Evolutionary conservation across 352 stramenopile genomes (phyloP), one percentile per base, ranked within the genome.

Genomic region (Phytophthora macrochlamydospora): DNA sequence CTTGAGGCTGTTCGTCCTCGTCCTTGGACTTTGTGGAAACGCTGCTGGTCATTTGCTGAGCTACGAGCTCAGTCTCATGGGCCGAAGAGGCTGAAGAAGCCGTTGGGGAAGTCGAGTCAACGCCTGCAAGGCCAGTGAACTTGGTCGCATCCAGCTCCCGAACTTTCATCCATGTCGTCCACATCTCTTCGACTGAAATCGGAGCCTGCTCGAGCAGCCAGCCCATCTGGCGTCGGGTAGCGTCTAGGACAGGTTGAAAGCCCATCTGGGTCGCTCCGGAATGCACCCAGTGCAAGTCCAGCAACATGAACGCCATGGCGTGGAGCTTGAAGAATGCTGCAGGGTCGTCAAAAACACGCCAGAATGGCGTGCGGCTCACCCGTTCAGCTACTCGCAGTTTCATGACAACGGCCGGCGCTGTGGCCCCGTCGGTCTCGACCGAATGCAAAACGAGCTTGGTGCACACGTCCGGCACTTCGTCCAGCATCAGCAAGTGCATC

Each of bases 221-320:
- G 35, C 87, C 83, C 80, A 93, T 87, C 59, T 93, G 83, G 0
- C 87, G 81, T 56, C 85, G 75, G 11, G 85, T 95, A 18, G 85
- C 78, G 61, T 95, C 87, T 31, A 93, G 62, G 35, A 93, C 81
- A 2, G 87, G 83, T 56, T 93, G 81, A 69, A 94, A 94, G 1
- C 87, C 85, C 87, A 94, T 93, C 51, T 94, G 87, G 33, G 85
- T 93, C 12, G 85, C 85, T 12, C 85, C 87, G 4, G 85, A 91
- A 67, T 90, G 83, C 38, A 93, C 67, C 85, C 83, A 93, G 63
- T 94, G 85, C 43, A 94, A 59, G 50, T 94, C 85, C 38, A 94
- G 71, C 55, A 93, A 69, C 87, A 92, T 93, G 65, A 94, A 94
- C 35, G 86, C 81, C 87, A 94, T 93, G n/a, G 79, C 73, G 33